Base-by-base conservation (phyloP, 306 rosid species). In the Pachyrhizus erosus region DNA sequence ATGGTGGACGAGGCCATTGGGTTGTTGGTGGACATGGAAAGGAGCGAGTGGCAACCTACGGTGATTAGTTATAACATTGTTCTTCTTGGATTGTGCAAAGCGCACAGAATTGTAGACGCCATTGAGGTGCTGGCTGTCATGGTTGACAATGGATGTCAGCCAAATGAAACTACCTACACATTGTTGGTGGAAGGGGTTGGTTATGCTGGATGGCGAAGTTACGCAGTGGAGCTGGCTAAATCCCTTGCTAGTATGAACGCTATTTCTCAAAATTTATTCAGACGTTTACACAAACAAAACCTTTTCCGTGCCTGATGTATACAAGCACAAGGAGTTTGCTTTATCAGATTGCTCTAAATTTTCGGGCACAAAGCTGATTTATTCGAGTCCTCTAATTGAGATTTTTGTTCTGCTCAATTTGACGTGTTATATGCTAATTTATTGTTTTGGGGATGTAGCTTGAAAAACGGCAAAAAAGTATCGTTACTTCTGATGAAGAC, bases 1-100 rank as follows among this genome's bases (percentile, higher is more conserved):
- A 73, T 95, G 93, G 95, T 93, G 73, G 83, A 89, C 58, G 89
- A 90, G 89, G 99, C 98, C 15, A 86, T 93, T 26, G 94, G 89
- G 70, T 82, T 95, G 91, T 83, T 93, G 80, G 83, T 86, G 68
- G 97, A 91, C 82, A 91, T 95, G 98, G 93, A 89, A 77, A 58
- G 75, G 6, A 80, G 89, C 24, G 79, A 81, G 21, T 83, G 73
- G 77, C 58, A 85, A 77, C 98, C 95, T 1, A 85, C 88, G 0
- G 92, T 93, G 34, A 83, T 93, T 76, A 95, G 89, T 75, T 95
- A 87, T 83, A 95, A 95, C 81, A 91, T 87, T 15, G 86, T 89
- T 67, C 86, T 95, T 82, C 93, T 90, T 54, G 98, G 99, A 7
- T 66, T 93, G 84, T 91, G 97, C 86, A 95, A 92, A 81, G 86